Conservation (phyloP, 2,329 filamentous ascomycete genomes). For the Pseudocercospora cruenta region DNA sequence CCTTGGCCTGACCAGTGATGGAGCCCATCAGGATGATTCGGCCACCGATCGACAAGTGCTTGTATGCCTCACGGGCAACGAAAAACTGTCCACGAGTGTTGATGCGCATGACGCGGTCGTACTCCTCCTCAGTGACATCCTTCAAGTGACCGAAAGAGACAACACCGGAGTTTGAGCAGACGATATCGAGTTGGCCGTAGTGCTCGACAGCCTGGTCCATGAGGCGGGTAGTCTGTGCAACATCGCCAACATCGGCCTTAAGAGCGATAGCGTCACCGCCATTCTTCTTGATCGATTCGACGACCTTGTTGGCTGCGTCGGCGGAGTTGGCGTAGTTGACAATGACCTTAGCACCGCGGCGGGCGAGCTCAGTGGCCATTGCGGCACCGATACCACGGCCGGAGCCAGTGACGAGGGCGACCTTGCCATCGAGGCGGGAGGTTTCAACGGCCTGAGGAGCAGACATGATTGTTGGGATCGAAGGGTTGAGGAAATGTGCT, state of each 20-base stretch:
- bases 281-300: constrained; percentile 65
- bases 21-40: constrained; percentile 59
- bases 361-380: constrained; percentile 68
- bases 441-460: constrained; percentile 44
- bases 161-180: constrained; percentile 69
- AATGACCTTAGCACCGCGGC: constrained; percentile 67
- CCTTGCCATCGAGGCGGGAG: constrained; percentile 58
- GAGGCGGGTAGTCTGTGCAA: constrained; percentile 64
- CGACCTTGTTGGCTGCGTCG: constrained; percentile 67
- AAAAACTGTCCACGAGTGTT: constrained; percentile 68
- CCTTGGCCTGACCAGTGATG: constrained; percentile 61
- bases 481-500: constrained; percentile 27
- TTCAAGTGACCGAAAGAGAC: constrained; percentile 58
- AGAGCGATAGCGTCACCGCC: constrained; percentile 66
- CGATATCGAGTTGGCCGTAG: constrained; percentile 71
- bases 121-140: constrained; percentile 59
- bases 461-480: constrained; percentile 40
- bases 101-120: constrained; percentile 62
- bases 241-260: constrained; percentile 69
- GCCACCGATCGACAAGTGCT: constrained; percentile 55
- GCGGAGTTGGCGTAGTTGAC: constrained; percentile 70
- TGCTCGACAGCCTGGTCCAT: constrained; percentile 65
- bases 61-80: constrained; percentile 61
- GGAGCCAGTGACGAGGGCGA: constrained; percentile 58
- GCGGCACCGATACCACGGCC: constrained; percentile 68